Evolutionary conservation across 2,329 filamentous ascomycete species (phyloP), one percentile per base, ranked within the genome.

Genomic region (Zymoseptoria brevis): DNA sequence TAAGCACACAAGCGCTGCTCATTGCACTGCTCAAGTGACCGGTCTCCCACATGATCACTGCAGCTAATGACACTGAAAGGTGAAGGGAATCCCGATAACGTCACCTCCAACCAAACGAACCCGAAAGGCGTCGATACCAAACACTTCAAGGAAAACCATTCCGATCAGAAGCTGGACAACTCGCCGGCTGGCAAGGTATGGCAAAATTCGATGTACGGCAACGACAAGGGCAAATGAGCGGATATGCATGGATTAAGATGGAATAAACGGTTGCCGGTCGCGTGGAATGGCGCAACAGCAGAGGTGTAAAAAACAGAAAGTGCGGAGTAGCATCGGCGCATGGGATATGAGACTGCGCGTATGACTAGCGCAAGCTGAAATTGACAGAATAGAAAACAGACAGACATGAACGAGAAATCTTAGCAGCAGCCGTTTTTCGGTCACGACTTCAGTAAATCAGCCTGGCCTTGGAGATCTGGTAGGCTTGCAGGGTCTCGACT

Each of bases 161-260:
- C 65, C 7, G 66, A 68, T 19, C 72, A 74, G 58, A 71, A 71
- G 57, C 53, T 59, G 22, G 57, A 60, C 30, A 55, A 60, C 24
- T 51, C 56, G 30, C 29, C 19, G 6, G 63, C 64, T 1, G 69
- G 64, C 30, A 68, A 70, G 61, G 64, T 63, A 6, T 72, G 68
- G 64, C 68, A 68, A 54, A 62, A 71, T 59, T 58, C 70, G 4
- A 67, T 70, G 49, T 71, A 71, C 57, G 73, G 71, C 53, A 67
- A 69, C 41, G 63, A 69, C 60, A 72, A 70, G 65, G 71, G 72
- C 52, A 74, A 73, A 65, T 73, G 65, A 57, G 50, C 16, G 35
- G 35, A n/a, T 1, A 9, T 7, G 16, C 11, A n/a, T n/a, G 16
- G n/a, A 45, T 45, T n/a, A 16, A 2, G n/a, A n/a, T n/a, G 16